Base-by-base conservation (phyloP, 352 stramenopile genomes). In the Detonula confervacea region DNA sequence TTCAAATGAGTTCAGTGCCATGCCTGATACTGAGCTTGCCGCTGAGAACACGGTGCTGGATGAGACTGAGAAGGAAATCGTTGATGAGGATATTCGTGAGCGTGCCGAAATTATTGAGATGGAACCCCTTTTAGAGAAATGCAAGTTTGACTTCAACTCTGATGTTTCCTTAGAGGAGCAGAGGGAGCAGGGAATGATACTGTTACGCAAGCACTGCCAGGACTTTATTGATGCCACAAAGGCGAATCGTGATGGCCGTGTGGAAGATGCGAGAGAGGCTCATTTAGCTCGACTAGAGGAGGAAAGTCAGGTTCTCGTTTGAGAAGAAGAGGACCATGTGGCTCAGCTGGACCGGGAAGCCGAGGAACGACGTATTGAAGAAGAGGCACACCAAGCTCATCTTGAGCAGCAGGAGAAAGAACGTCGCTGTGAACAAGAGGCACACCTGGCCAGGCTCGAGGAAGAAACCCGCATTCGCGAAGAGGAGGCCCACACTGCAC, bases 41-140 rank as follows among this genome's bases (percentile, higher is more conserved):
- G 24, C 69, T 35, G 42, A 80, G 67, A 77, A 80, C 69, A 80
- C 71, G 27, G 27, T 74, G 51, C 35, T 84, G 8, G 77, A 84
- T 33, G 63, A 80, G 18, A 35, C 39, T 0, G 77, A 84, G 37
- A 22, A 73, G 64, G 56, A 70, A n/a, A 80, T 84, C 20, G 61
- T 65, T 47, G 62, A 69, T 24, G 69, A 73, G 37, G 70, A 69
- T 12, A 60, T 69, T 57, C 63, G 52, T 61, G 64, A 80, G 54
- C 56, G 64, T n/a, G 47, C 47, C 16, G 63, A 68, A 24, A 68
- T 84, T 2, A 73, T 84, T 51, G 35, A 70, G 54, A 14, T 30
- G 20, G 77, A 84, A 37, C 61, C 69, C 1, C 33, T 80, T 16
- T 63, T 84, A 24, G 65, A 84, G 56, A 72, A 77, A 44, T 62